phyloP scores from a whole-genome alignment of 2,329 filamentous ascomycete species.

The Fusarium cicatricum region DNA sequence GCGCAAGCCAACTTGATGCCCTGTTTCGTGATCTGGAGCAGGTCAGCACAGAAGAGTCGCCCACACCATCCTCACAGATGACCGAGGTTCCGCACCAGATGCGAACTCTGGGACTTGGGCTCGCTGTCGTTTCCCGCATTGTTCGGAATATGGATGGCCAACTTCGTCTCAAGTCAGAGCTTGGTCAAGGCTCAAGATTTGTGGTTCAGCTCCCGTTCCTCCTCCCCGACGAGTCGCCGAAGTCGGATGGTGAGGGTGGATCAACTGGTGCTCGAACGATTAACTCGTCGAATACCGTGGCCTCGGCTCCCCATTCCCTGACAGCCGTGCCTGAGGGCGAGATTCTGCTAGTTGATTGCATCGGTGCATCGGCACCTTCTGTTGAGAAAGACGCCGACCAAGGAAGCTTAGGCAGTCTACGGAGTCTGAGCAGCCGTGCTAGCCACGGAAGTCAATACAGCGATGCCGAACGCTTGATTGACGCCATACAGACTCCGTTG shows the following conservation, averaged over 20 bases:
- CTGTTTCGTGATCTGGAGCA: conserved; percentile 68
- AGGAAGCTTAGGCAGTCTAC: conserved; percentile 35
- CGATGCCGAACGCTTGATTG: conserved; percentile 75
- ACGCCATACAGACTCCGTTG: conserved; percentile 72
- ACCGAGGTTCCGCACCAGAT: conserved; percentile 43
- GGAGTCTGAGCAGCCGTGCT: conserved; percentile 51
- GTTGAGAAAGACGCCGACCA: conserved; percentile 21
- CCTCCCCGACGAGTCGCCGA: conserved; percentile 56
- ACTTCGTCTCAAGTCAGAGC: conserved; percentile 82
- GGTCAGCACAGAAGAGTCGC: conserved; percentile 58
- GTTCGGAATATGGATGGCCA: conserved; percentile 93
- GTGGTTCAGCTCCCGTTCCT: conserved; percentile 81
- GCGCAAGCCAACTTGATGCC: conserved; percentile 63
- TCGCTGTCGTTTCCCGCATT: conserved; percentile 88
- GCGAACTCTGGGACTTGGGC: conserved; percentile 75
- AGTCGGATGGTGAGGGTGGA: conserved; percentile 12
- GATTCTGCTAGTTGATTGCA: conserved; percentile 67
- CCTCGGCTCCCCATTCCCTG: conserved; percentile 36
- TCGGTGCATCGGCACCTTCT: conserved; percentile 36
- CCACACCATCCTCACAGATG: conserved; percentile 29
- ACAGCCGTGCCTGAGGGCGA: conserved; percentile 56
- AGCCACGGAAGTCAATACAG: conserved; percentile 61
- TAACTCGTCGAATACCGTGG: conserved; percentile 13
- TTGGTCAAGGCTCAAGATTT: conserved; percentile 83
- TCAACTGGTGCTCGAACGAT: conserved; percentile 8